phyloP scores from a whole-genome alignment of 805 yeast species.

The Metschnikowia picachoensis region DNA sequence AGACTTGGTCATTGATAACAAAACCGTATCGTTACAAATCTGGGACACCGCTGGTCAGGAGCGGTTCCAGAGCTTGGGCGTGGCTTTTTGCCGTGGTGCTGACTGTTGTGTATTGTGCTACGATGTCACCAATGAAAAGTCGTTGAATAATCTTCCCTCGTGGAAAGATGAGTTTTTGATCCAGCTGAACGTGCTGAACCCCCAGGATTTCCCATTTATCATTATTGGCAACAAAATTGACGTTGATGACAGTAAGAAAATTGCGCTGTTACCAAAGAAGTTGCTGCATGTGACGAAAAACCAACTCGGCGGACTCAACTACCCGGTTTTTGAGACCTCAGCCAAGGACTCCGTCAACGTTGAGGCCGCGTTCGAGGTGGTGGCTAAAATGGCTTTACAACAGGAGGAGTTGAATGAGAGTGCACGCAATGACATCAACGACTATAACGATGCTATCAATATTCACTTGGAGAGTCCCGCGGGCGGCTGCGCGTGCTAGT shows the following conservation, averaged over 20 bases:
- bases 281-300: constrained; percentile 43
- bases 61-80: constrained; percentile 93
- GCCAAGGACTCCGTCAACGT: constrained; percentile 96
- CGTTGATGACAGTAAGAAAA: constrained; percentile 85
- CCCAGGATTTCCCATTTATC: constrained; percentile 93
- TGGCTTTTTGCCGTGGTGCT: constrained; percentile 96
- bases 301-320: constrained; percentile 57
- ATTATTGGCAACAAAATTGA: constrained; percentile 94
- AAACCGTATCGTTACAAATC: constrained; percentile 74
- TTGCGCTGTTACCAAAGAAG: constrained; percentile 53
- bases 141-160: constrained; percentile 80
- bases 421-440: constrained; percentile 51
- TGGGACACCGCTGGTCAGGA: constrained; percentile 54
- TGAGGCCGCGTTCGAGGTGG: constrained; percentile 92
- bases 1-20: constrained; percentile 82
- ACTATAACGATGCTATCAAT: constrained; percentile 93
- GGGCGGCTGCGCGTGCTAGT: constrained; percentile 69
- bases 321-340: constrained; percentile 93
- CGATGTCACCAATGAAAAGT: constrained; percentile 92
- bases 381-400: constrained; percentile 91
- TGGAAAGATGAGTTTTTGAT: constrained; percentile 96
- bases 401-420: constrained; percentile 92
- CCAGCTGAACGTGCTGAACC: constrained; percentile 90
- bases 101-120: constrained; percentile 96
- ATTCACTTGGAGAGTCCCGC: constrained; percentile 85